Evolutionary conservation across 495 filamentous ascomycete species (phyloP), one percentile per base, ranked within the genome.

Genomic region (Pseudomonodictys pantanalensis): DNA sequence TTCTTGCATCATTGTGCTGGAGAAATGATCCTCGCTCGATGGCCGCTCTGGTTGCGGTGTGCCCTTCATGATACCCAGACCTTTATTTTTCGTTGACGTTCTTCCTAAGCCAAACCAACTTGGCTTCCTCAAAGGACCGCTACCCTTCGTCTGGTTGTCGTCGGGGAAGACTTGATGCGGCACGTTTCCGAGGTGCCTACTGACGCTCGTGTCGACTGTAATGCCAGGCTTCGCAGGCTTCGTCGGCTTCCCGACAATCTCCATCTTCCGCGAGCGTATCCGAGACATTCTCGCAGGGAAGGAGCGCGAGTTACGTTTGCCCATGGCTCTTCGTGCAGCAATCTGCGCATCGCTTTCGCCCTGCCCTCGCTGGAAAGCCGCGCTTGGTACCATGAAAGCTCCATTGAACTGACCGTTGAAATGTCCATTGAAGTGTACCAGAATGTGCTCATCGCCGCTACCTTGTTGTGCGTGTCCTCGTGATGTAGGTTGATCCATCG

Each of bases 121-220:
- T 26, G 41, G 41, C 56, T 56, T 56, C 49, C 33, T 63, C 3
- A 33, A n/a, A 18, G 55, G 23, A 24, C 55, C 26, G 47, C 38
- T 29, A 58, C 46, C 51, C 44, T 51, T 52, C 35, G 51, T 41
- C 32, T 60, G 23, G 35, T 45, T 56, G 53, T 67, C 49, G n/a
- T 69, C 42, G 3, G 71, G 67, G 44, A 64, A 70, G 2, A 73
- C 35, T 41, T 69, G 69, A 15, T 62, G 53, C 22, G 71, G 71
- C 6, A 53, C 43, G 18, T 60, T 58, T 20, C 59, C 68, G 30
- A 44, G 52, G 41, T 69, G 68, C 20, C 61, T 44, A 17, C 66
- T 49, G 47, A 73, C 66, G 38, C 57, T 70, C 1, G 71, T 73
- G 32, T 72, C 66, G 3, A 73, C 52, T 4, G 56, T 68, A 24